These are phyloP conservation scores for Ustilago bromivora DNA, from an alignment of 1,284 basidiomycete genomes.

Conservation along the genomic window DNA sequence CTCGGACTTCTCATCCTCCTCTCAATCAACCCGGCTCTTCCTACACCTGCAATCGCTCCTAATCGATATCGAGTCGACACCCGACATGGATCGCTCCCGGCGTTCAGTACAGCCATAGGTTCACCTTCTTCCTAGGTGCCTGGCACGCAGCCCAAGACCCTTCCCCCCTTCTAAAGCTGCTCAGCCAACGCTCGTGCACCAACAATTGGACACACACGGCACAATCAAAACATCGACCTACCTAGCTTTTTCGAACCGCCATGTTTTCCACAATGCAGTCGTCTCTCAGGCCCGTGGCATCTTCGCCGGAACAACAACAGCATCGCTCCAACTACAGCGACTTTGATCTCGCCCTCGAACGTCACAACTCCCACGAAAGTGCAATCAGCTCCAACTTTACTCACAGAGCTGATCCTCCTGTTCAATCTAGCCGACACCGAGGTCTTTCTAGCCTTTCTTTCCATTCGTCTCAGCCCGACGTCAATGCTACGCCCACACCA, in stretches of 20 bases:
- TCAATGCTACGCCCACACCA: constrained; percentile 21
- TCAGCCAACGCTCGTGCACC: not conserved
- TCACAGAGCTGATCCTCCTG: constrained; percentile 22
- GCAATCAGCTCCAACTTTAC: constrained; percentile 45
- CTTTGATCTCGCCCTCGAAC: constrained; percentile 21
- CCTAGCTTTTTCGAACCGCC: not conserved
- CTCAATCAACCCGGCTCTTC: not conserved
- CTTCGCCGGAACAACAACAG: constrained; percentile 28
- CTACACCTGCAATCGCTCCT: not conserved
- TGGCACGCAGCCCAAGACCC: constrained; percentile 2
- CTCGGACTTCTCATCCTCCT: no score
- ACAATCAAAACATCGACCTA: not conserved
- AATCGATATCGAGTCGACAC: not conserved
- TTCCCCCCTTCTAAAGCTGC: not conserved
- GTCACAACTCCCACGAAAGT: constrained; percentile 42
- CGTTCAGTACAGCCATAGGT: constrained; percentile 17
- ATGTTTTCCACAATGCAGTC: constrained; percentile 34
- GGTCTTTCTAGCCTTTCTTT: constrained; percentile 25
- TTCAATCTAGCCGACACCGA: constrained; percentile 6
- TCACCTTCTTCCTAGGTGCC: constrained; percentile 12
- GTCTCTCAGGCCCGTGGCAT: constrained; percentile 8
- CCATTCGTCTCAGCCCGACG: constrained; percentile 35
- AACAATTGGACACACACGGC: not conserved
- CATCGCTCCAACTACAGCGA: constrained; percentile 17
- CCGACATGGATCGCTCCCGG: constrained; percentile 10